Conservation (phyloP, 2,329 filamentous ascomycete genomes). For the Alternaria gaisen region DNA sequence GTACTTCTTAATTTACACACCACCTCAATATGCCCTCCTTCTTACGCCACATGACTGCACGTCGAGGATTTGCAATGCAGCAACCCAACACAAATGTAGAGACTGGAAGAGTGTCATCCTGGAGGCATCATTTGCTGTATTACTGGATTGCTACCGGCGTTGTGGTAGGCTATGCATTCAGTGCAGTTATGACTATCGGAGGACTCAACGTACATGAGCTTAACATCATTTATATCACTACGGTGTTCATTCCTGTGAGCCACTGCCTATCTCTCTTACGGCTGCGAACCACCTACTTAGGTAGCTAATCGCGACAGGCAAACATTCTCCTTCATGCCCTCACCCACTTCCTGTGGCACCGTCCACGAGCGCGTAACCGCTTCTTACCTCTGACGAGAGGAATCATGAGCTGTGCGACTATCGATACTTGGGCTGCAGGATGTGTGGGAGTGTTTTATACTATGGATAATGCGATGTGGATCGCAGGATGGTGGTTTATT, state of each 20-base stretch:
- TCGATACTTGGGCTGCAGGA: not conserved
- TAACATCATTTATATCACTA: not conserved
- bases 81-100: not conserved
- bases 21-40: not conserved
- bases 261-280: not conserved
- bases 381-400: not conserved
- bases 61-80: not conserved
- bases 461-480: not conserved
- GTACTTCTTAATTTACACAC: not conserved
- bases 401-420: not conserved
- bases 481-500: conserved; percentile 10
- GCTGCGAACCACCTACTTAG: not conserved
- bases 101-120: not conserved
- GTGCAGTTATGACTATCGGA: not conserved
- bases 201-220: not conserved
- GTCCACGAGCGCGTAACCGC: not conserved
- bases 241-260: conserved; percentile 2
- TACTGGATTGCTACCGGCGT: conserved; percentile 1
- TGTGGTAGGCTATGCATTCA: not conserved
- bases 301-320: not conserved
- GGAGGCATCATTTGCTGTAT: not conserved
- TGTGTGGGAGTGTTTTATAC: conserved; percentile 3
- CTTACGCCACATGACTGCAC: not conserved
- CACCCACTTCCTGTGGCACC: conserved; percentile 6
- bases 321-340: conserved; percentile 3